phyloP scores from a whole-genome alignment of 306 rosid genomes.

The Cucurbita ficifolia region DNA sequence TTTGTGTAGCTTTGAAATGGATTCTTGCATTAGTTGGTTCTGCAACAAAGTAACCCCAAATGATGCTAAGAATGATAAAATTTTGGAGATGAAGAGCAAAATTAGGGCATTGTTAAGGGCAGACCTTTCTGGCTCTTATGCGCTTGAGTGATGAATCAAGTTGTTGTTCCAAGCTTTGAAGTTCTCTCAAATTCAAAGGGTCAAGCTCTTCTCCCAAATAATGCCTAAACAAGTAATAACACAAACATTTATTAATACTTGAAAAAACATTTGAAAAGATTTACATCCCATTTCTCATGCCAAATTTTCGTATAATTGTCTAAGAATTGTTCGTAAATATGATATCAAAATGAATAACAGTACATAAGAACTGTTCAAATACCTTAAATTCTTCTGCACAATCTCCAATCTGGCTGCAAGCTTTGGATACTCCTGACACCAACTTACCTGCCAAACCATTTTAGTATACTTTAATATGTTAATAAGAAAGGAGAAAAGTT shows the following conservation, averaged over 20 bases:
- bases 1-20: slow-evolving; percentile 52
- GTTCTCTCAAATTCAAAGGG: slow-evolving; percentile 48
- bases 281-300: neutral
- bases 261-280: neutral
- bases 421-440: slow-evolving; percentile 40
- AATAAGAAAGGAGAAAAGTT: neutral
- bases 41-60: slow-evolving; percentile 17
- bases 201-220: slow-evolving; percentile 46
- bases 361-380: neutral
- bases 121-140: slow-evolving; percentile 59
- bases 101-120: neutral
- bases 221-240: slow-evolving; percentile 27
- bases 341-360: neutral
- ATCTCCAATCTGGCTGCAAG: slow-evolving; percentile 39
- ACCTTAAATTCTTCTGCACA: slow-evolving; percentile 50
- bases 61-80: neutral
- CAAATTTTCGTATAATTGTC: neutral
- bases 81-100: neutral
- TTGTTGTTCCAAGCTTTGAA: slow-evolving; percentile 63
- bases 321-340: no score
- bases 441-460: slow-evolving; percentile 18
- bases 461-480: neutral
- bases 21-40: slow-evolving; percentile 73
- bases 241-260: neutral
- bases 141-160: slow-evolving; percentile 62